Conservation (phyloP, 2,329 filamentous ascomycete species). For the Stachybotrys elegans region DNA sequence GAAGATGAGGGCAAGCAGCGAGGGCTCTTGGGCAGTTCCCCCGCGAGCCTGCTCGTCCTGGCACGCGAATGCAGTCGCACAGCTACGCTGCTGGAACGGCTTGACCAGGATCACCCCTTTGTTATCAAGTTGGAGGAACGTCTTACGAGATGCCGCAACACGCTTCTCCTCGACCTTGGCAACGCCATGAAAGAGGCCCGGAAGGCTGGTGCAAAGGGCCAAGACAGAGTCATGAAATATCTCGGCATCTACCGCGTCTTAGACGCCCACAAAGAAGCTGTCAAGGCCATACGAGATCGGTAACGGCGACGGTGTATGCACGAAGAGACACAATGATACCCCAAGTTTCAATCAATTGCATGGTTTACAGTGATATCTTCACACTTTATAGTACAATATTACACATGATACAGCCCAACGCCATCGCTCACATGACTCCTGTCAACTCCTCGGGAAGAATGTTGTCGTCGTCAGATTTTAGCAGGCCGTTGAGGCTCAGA, state of each 20-base stretch:
- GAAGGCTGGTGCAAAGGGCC: slow-evolving; percentile 36
- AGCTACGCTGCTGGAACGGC: slow-evolving; percentile 33
- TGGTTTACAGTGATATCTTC: slow-evolving; percentile 19
- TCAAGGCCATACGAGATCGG: slow-evolving; percentile 41
- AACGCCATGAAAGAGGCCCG: slow-evolving; percentile 42
- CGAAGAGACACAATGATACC: slow-evolving; percentile 23
- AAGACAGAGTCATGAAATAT: slow-evolving; percentile 43
- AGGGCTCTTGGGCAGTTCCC: slow-evolving; percentile 38
- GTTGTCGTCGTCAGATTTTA: slow-evolving; percentile 56
- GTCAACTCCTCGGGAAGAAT: slow-evolving; percentile 49
- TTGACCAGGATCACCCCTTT: slow-evolving; percentile 44
- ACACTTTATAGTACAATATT: slow-evolving; percentile 34
- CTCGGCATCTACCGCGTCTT: slow-evolving; percentile 49
- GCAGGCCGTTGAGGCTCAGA: slow-evolving; percentile 78
- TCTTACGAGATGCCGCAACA: slow-evolving; percentile 48
- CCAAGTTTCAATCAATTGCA: slow-evolving; percentile 12
- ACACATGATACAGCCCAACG: slow-evolving; percentile 15
- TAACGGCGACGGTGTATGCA: slow-evolving; percentile 11
- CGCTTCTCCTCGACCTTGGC: slow-evolving; percentile 49
- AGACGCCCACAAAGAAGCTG: slow-evolving; percentile 46
- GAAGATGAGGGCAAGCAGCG: slow-evolving; percentile 10
- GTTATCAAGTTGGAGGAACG: slow-evolving; percentile 48
- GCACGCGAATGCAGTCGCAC: slow-evolving; percentile 41
- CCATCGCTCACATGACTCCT: slow-evolving; percentile 43
- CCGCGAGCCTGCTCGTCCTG: slow-evolving; percentile 39